Evolutionary conservation across 2,329 filamentous ascomycete genomes (phyloP).

Genomic region (Hyphodiscus sp.): DNA sequence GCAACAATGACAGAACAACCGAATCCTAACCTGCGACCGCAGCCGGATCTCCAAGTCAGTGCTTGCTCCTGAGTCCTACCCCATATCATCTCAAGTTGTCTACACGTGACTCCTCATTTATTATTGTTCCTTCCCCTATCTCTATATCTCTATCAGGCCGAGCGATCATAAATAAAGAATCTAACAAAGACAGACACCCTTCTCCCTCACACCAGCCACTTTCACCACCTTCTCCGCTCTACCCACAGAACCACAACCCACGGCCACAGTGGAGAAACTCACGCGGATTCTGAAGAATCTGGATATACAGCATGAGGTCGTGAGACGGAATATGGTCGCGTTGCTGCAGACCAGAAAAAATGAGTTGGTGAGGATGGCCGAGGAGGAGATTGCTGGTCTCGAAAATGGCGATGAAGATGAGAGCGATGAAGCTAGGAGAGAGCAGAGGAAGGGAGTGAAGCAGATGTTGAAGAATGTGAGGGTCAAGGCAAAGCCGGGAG

Average conservation of each 20-base stretch:
- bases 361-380: constrained; percentile 2
- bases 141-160: neutral
- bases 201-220: constrained; percentile 15
- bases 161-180: neutral
- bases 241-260: neutral
- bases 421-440: neutral
- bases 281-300: constrained; percentile 19
- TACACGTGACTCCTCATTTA: no score
- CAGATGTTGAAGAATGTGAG: constrained; percentile 34
- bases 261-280: constrained; percentile 10
- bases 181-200: constrained; percentile 2
- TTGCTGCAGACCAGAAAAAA: constrained; percentile 2
- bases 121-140: neutral
- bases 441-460: constrained; percentile 32
- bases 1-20: no score
- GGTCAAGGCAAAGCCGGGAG: constrained; percentile 25
- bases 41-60: no score
- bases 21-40: no score
- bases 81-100: no score
- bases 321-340: constrained; percentile 18
- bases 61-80: no score
- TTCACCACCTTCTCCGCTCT: constrained; percentile 23
- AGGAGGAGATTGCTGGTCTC: constrained; percentile 9
- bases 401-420: constrained; percentile 4
- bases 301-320: constrained; percentile 17